Evolutionary conservation across 139 green algal species (phyloP), one percentile per base, ranked within the genome.

Genomic region (Closterium sp.): DNA sequence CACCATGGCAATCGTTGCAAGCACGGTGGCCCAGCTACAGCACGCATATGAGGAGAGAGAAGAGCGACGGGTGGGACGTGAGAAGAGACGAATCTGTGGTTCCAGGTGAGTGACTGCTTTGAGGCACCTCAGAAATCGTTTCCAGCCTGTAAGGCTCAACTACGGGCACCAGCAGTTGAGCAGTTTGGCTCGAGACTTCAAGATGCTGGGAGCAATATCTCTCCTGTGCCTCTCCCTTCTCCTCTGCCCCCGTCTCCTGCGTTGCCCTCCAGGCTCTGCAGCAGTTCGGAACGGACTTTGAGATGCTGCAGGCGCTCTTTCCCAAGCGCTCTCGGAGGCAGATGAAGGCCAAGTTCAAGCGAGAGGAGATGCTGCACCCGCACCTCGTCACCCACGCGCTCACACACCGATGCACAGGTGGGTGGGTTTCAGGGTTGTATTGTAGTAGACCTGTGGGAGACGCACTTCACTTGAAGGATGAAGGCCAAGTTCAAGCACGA

Each of bases 11-110:
- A n/a, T n/a, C n/a, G n/a, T n/a, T n/a, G n/a, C n/a, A n/a, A n/a
- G n/a, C n/a, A n/a, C n/a, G n/a, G 17, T 87, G 79, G 34, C 89
- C 95, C 38, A 94, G 95, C 85, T 93, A 86, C 13, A 29, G 27
- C 30, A 92, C 92, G 19, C 94, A 95, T 62, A 70, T 90, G 7
- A 94, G 88, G 9, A 86, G 90, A 10, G 13, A 73, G 32, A 91
- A 85, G 28, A 21, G 89, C 21, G 90, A 94, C 62, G 90, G 93
- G 89, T 96, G 94, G 94, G 94, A 21, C 2, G 32, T 31, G 27
- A n/a, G 88, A 50, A 2, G 95, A 96, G 28, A 96, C 95, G 2
- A 90, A 87, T 4, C 86, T 94, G 22, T 96, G 95, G 70, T 96
- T 95, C 93, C 34, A 90, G 91, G 91, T 91, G 42, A 62, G 42